These are phyloP conservation scores for Lichtheimia hyalospora DNA, from an alignment of 371 early-diverging fungal species.

Conservation along the genomic window DNA sequence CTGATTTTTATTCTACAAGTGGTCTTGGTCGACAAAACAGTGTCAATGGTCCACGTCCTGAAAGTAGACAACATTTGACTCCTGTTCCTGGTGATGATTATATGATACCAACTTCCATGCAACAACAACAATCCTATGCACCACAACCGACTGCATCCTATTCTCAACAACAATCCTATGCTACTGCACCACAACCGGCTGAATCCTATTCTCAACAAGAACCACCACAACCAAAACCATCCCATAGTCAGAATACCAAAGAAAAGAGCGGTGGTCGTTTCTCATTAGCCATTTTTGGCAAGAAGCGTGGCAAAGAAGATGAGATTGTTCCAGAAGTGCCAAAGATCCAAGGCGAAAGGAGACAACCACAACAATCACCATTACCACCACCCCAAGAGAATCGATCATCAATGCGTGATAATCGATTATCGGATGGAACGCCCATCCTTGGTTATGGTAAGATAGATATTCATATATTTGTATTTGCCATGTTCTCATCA, in stretches of 20 bases:
- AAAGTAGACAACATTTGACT: slow-evolving; percentile 1
- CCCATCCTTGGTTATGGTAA: slow-evolving; percentile 13
- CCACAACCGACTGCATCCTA: neutral
- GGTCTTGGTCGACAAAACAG: slow-evolving; percentile 6
- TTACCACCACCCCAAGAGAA: too few species aligned
- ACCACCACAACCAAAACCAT: neutral
- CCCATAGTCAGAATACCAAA: neutral
- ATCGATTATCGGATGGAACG: neutral
- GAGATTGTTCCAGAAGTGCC: neutral
- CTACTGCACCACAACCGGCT: neutral
- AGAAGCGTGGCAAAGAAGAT: slow-evolving; percentile 20
- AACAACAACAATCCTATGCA: neutral
- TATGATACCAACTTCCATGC: neutral
- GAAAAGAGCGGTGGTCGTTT: slow-evolving; percentile 7
- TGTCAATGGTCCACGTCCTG: slow-evolving; percentile 13
- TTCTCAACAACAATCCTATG: neutral
- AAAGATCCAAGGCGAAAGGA: neutral
- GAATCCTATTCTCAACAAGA: neutral
- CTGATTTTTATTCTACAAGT: neutral
- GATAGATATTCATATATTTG: neutral
- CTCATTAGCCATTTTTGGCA: slow-evolving; percentile 18
- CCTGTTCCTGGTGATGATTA: slow-evolving; percentile 9
- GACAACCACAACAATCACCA: slow-evolving; percentile 3
- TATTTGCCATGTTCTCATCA: neutral
- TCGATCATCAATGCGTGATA: neutral